These are phyloP conservation scores for Triangularia verruculosa DNA, from an alignment of 2,329 filamentous ascomycete species.

Conservation along the genomic window DNA sequence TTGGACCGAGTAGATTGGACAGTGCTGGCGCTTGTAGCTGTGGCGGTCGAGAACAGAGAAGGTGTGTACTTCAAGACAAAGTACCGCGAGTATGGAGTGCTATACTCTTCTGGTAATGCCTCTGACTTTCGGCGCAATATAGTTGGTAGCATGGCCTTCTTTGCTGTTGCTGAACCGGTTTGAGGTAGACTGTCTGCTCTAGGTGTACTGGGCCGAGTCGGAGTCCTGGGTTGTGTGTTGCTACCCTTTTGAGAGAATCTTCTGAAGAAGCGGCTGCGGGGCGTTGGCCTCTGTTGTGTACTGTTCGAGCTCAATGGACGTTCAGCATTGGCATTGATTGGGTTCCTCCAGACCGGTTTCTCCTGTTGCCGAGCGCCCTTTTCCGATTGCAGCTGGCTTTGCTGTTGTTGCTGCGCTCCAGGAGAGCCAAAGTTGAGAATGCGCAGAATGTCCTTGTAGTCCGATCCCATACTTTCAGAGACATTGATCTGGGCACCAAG, in stretches of 20 bases:
- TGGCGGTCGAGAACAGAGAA: slow-evolving; percentile 8
- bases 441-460: slow-evolving; percentile 46
- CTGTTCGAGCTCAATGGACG: not conserved
- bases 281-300: slow-evolving; percentile 1
- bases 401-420: slow-evolving; percentile 30
- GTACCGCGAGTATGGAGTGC: slow-evolving; percentile 32
- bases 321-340: not conserved
- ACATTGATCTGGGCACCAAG: slow-evolving; percentile 58
- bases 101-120: slow-evolving; percentile 17
- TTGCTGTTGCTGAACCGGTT: not conserved
- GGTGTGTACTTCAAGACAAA: slow-evolving; percentile 31
- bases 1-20: slow-evolving; percentile 17
- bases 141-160: not conserved
- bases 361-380: slow-evolving; percentile 1
- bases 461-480: slow-evolving; percentile 50
- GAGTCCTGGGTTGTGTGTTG: not conserved
- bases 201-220: slow-evolving; percentile 1
- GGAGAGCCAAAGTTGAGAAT: slow-evolving; percentile 43
- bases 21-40: slow-evolving; percentile 21
- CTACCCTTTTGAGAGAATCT: slow-evolving; percentile 16
- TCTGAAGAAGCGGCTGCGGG: slow-evolving; percentile 19
- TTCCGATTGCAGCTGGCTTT: not conserved
- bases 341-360: slow-evolving; percentile 4
- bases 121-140: slow-evolving; percentile 13
- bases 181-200: not conserved